Conservation (phyloP, 345 rosid species). For the Nephelium lappaceum region DNA sequence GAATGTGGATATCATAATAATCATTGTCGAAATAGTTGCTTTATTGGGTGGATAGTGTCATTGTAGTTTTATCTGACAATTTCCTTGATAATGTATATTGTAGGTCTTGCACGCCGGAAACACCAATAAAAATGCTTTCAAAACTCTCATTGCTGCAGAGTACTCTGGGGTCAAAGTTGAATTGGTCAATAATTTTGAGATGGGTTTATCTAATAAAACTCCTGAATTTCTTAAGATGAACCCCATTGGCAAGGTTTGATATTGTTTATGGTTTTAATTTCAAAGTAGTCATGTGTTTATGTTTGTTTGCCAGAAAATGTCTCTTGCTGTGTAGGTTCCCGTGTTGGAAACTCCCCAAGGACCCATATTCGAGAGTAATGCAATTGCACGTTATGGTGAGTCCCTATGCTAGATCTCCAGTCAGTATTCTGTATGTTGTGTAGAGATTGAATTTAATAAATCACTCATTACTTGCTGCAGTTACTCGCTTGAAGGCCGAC, state of each 20-base stretch:
- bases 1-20: background rate
- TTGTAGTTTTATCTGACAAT: background rate
- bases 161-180: conserved; percentile 69
- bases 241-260: conserved; percentile 83
- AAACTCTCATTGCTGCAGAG: conserved; percentile 80
- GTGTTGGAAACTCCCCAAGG: conserved; percentile 96
- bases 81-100: background rate
- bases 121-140: conserved; percentile 68
- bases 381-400: conserved; percentile 88
- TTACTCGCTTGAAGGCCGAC: conserved; percentile 68
- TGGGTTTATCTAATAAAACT: conserved; percentile 83
- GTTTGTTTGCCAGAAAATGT: background rate
- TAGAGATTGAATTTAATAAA: background rate
- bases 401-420: background rate
- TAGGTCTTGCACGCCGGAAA: conserved; percentile 70
- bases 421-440: background rate
- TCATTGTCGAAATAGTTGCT: background rate
- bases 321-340: conserved; percentile 59
- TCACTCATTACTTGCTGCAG: conserved; percentile 37
- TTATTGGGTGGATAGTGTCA: background rate
- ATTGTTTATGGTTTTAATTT: background rate
- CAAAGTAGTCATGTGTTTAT: background rate
- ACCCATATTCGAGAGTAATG: conserved; percentile 90
- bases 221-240: conserved; percentile 87
- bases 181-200: conserved; percentile 59